Base-by-base conservation (phyloP, 352 stramenopile genomes). In the Globisporangium nodosum region DNA sequence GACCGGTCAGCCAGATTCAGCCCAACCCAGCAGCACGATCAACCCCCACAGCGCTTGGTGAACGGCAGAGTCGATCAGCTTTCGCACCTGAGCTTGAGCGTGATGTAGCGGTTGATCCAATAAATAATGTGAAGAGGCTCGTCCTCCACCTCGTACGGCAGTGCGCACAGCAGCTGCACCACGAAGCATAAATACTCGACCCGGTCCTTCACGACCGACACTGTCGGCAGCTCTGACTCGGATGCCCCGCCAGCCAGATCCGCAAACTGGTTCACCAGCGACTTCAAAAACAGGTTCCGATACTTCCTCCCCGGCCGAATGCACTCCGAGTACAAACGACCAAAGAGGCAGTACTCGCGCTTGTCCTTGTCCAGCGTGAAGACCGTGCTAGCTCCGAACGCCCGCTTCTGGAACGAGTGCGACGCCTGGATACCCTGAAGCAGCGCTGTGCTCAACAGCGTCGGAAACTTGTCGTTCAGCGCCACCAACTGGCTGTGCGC, bases 71-170 rank as follows among this genome's bases (percentile, higher is more conserved):
- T 37, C 1, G 9, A 2, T 37, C 33, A 11, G 13, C n/a, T 12
- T 11, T 61, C 80, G 39, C 80, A 95, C 86, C 80, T 69, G 40
- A 94, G 78, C 59, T 83, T 85, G 63, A 96, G 78, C 40, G 84
- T 88, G 33, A 85, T 74, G 54, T 81, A 79, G 53, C 83, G 86
- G 61, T 93, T 93, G 67, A 94, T 89, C 56, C 76, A 72, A 74
- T 94, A 92, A 72, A 96, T 92, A 73, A 96, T 69, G 61, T 85
- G 87, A 21, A 96, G 69, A 47, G 83, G 86, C 43, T 96, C 85
- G 40, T 96, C 81, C 33, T 94, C 82, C 37, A 90, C 62, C 24
- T 90, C 80, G 53, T 88, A 96, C 31, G 86, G 85, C 42, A 96
- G 66, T 11, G 76, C 70, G 9, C 78, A 70, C 20, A 96, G 56